phyloP scores from a whole-genome alignment of 2,329 filamentous ascomycete genomes.

The Corynespora cassiicola region DNA sequence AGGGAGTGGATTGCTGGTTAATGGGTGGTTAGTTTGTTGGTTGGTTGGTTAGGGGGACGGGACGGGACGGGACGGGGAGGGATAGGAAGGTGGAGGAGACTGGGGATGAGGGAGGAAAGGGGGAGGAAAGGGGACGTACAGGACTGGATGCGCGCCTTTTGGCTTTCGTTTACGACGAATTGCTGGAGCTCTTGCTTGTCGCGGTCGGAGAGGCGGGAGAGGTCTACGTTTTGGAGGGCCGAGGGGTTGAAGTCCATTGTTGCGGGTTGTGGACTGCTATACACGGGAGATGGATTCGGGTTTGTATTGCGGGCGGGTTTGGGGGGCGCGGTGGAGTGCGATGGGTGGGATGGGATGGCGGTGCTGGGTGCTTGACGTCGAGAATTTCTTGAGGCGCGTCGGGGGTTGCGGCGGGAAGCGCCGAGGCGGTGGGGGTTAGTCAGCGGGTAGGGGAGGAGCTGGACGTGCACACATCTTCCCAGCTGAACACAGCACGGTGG shows the following conservation, averaged over 20 bases:
- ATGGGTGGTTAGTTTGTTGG: not conserved
- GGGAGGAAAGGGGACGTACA: constrained; percentile 25
- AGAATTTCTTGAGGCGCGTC: constrained; percentile 12
- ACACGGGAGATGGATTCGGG: not conserved
- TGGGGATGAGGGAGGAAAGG: constrained; percentile 1
- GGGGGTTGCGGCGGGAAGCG: constrained; percentile 5
- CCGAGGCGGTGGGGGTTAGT: constrained; percentile 14
- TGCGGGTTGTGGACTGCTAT: constrained; percentile 2
- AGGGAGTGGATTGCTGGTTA: constrained; percentile 68
- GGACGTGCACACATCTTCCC: too few relatives aligned
- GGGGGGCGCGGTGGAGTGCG: constrained; percentile 6
- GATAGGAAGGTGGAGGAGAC: constrained; percentile 1
- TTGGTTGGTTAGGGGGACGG: constrained; percentile 1
- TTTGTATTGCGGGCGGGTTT: constrained; percentile 29
- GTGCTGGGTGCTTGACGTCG: not conserved
- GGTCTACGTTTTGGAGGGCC: constrained; percentile 60
- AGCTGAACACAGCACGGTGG: too few relatives aligned
- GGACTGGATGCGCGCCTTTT: constrained; percentile 76
- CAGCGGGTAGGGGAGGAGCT: too few relatives aligned
- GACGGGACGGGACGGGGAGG: not conserved
- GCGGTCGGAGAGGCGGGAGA: constrained; percentile 76
- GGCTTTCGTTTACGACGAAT: constrained; percentile 82
- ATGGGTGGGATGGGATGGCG: not conserved
- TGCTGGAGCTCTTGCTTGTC: constrained; percentile 89
- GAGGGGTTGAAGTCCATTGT: constrained; percentile 50